Evolutionary conservation across 805 yeast genomes (phyloP).

Genomic region (Spencermartinsiella europaea): DNA sequence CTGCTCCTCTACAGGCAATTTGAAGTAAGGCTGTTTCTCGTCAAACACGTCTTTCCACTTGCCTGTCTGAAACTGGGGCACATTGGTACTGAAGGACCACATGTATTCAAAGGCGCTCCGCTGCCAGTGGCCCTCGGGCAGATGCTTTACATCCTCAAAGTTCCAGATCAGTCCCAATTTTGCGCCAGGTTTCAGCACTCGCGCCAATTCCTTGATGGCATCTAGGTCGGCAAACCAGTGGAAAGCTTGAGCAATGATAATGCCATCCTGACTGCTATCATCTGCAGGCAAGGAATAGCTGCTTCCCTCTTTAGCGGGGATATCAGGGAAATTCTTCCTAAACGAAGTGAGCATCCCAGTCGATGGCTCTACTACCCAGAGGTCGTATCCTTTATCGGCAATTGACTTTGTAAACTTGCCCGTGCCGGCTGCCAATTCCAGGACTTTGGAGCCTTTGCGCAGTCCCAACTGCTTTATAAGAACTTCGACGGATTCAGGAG

Average conservation of each 20-base stretch:
- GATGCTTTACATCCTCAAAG: constrained; percentile 37
- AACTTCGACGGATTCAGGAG: constrained; percentile 37
- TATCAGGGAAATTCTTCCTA: constrained; percentile 41
- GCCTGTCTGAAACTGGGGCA: constrained; percentile 53
- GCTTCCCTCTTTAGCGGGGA: constrained; percentile 37
- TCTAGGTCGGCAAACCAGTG: constrained; percentile 59
- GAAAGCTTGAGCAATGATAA: constrained; percentile 56
- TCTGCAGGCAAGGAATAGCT: constrained; percentile 44
- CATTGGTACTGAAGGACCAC: constrained; percentile 37
- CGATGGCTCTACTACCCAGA: constrained; percentile 51
- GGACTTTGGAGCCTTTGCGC: constrained; percentile 27
- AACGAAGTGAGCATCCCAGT: constrained; percentile 52
- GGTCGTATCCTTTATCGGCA: constrained; percentile 37
- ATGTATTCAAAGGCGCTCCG: constrained; percentile 32
- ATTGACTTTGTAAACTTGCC: constrained; percentile 55
- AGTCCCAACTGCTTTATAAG: constrained; percentile 39
- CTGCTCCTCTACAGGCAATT: constrained; percentile 33
- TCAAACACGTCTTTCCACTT: constrained; percentile 42
- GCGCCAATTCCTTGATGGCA: constrained; percentile 43
- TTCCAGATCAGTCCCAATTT: constrained; percentile 57
- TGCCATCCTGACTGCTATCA: constrained; percentile 41
- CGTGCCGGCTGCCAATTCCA: constrained; percentile 59
- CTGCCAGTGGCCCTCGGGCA: constrained; percentile 36
- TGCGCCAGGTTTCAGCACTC: constrained; percentile 49
- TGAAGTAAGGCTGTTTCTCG: constrained; percentile 31